These are phyloP conservation scores for Schwanniomyces occidentalis DNA, from an alignment of 805 yeast genomes.

Conservation along the genomic window DNA sequence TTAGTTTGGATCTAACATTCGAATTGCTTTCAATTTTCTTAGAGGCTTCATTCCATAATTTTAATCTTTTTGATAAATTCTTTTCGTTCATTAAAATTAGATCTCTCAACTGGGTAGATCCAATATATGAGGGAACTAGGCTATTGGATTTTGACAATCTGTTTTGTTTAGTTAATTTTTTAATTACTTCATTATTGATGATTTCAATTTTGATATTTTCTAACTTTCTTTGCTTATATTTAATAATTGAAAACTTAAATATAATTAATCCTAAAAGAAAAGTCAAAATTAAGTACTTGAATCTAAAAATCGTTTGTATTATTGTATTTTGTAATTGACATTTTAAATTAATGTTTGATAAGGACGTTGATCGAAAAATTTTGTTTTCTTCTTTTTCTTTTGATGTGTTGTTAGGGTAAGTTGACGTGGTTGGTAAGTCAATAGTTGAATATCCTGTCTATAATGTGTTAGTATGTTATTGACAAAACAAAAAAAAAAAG, in stretches of 20 bases:
- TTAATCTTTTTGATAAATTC: constrained; percentile 38
- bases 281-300: constrained; percentile 19
- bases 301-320: constrained; percentile 32
- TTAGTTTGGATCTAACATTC: constrained; percentile 58
- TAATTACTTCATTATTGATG: constrained; percentile 48
- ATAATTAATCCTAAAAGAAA: constrained; percentile 16
- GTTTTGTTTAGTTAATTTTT: constrained; percentile 50
- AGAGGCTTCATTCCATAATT: constrained; percentile 61
- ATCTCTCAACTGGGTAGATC: constrained; percentile 73
- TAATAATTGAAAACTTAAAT: constrained; percentile 19
- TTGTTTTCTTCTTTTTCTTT: constrained; percentile 43
- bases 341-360: constrained; percentile 56
- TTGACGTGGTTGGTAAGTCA: constrained; percentile 18
- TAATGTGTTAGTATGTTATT: constrained; percentile 20
- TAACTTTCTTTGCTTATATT: constrained; percentile 35
- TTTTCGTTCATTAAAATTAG: constrained; percentile 48
- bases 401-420: constrained; percentile 41
- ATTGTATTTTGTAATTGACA: constrained; percentile 59
- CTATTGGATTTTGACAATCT: constrained; percentile 23
- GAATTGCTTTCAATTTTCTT: constrained; percentile 62
- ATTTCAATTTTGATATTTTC: constrained; percentile 45
- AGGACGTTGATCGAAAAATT: constrained; percentile 74
- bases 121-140: constrained; percentile 50
- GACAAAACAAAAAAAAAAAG: too few species aligned
- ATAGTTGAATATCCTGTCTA: constrained; percentile 21